Evolutionary conservation across 2,329 filamentous ascomycete genomes (phyloP).

Genomic region (Ceratocystis colombiana): DNA sequence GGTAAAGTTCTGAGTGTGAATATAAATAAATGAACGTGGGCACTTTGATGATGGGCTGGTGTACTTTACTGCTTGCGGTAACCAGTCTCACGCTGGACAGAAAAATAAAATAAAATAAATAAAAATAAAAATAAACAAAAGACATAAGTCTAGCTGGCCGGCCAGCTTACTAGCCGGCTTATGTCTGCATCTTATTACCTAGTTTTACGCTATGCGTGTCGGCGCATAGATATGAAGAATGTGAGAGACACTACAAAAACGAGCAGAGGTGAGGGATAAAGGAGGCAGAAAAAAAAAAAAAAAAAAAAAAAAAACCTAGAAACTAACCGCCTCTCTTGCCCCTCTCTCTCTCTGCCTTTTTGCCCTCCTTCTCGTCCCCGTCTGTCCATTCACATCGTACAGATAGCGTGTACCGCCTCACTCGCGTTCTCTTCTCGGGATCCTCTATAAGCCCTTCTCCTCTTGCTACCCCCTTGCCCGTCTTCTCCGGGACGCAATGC

Average conservation of each 20-base stretch:
- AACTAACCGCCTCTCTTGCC: neutral
- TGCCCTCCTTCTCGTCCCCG: neutral
- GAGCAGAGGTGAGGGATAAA: too few relatives aligned
- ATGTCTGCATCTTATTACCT: too few relatives aligned
- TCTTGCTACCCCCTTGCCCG: neutral
- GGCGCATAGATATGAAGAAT: too few relatives aligned
- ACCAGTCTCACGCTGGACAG: neutral
- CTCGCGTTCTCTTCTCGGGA: neutral
- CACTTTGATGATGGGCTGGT: neutral
- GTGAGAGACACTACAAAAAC: too few relatives aligned
- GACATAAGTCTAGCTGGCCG: neutral
- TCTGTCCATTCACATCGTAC: neutral
- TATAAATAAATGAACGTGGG: neutral
- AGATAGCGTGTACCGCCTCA: neutral
- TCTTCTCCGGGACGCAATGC: neutral
- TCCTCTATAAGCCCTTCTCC: neutral
- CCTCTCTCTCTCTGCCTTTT: neutral
- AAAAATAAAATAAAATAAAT: neutral
- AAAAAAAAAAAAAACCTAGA: neutral
- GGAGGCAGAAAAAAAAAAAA: neutral
- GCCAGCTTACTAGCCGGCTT: too few relatives aligned
- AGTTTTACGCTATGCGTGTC: too few relatives aligned
- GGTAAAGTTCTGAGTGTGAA: too few relatives aligned
- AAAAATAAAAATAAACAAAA: neutral
- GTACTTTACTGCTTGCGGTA: constrained; percentile 10